These are phyloP conservation scores for Penicillium olsonii DNA, from an alignment of 2,329 filamentous ascomycete species.

Conservation along the genomic window DNA sequence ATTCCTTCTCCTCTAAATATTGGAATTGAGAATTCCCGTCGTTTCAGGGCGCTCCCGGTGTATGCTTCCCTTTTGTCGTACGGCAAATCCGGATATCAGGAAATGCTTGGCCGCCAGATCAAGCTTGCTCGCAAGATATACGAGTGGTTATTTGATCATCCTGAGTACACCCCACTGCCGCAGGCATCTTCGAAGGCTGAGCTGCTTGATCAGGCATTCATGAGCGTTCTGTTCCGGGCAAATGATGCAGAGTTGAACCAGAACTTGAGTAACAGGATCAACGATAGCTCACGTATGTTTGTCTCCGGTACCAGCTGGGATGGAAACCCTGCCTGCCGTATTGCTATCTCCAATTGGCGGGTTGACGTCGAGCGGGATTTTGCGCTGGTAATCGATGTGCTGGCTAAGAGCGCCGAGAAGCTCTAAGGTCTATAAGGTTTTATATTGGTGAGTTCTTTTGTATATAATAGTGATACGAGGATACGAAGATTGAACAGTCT, in stretches of 20 bases:
- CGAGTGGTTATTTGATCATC: slow-evolving; percentile 60
- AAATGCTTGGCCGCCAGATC: slow-evolving; percentile 73
- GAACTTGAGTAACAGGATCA: slow-evolving; percentile 70
- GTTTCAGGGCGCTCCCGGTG: slow-evolving; percentile 86
- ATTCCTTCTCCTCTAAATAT: slow-evolving; percentile 84
- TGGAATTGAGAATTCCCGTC: slow-evolving; percentile 85
- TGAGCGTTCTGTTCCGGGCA: slow-evolving; percentile 77
- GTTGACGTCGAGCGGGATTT: slow-evolving; percentile 70
- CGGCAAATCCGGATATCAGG: slow-evolving; percentile 67
- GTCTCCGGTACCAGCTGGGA: slow-evolving; percentile 81
- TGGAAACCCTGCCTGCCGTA: slow-evolving; percentile 71
- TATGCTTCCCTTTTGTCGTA: slow-evolving; percentile 79
- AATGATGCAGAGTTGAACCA: slow-evolving; percentile 65
- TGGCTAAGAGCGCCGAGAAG: slow-evolving; percentile 52
- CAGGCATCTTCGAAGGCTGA: slow-evolving; percentile 36
- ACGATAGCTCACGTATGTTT: slow-evolving; percentile 72
- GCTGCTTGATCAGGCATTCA: slow-evolving; percentile 59
- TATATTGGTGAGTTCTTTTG: background rate
- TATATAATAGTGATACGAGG: background rate
- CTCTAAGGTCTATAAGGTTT: background rate
- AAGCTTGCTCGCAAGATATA: slow-evolving; percentile 69
- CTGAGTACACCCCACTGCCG: slow-evolving; percentile 68
- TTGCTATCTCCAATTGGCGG: slow-evolving; percentile 85
- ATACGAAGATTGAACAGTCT: background rate
- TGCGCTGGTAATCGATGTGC: slow-evolving; percentile 62